Conservation (phyloP, 177 flowering plant genomes). For the Vitis hybrid region DNA sequence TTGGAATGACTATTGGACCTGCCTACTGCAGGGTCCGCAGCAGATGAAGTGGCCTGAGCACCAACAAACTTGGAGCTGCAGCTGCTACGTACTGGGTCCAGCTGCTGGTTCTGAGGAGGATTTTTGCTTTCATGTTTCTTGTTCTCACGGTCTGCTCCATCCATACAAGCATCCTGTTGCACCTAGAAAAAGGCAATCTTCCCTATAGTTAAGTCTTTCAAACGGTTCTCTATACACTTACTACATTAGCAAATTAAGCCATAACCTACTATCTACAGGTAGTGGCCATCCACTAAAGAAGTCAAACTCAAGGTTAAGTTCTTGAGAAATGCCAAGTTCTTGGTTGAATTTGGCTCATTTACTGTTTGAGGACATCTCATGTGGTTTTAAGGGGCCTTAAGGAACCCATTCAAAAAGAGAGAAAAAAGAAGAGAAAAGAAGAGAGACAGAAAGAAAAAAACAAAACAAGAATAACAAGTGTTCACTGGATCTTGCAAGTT, state of each 20-base stretch:
- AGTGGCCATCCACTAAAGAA: not conserved
- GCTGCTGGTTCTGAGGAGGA: slow-evolving; percentile 33
- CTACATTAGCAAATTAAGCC: not conserved
- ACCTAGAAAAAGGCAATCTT: slow-evolving; percentile 8
- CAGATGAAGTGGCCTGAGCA: slow-evolving; percentile 17
- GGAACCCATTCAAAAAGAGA: too few species aligned
- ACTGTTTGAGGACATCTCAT: too few species aligned
- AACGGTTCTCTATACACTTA: not conserved
- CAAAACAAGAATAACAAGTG: too few species aligned
- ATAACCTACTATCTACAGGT: not conserved
- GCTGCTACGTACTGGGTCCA: slow-evolving; percentile 17
- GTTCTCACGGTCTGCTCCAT: slow-evolving; percentile 7
- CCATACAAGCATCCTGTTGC: slow-evolving; percentile 25
- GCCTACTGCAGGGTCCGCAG: slow-evolving; percentile 14
- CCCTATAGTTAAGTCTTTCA: not conserved
- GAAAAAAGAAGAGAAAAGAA: too few species aligned
- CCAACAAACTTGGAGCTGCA: slow-evolving; percentile 22
- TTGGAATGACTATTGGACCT: slow-evolving; percentile 20
- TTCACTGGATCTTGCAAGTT: too few species aligned
- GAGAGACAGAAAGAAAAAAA: too few species aligned
- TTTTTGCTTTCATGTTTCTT: slow-evolving; percentile 11
- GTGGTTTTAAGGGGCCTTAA: too few species aligned
- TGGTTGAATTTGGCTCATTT: too few species aligned
- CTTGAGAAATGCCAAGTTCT: too few species aligned
- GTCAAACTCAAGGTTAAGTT: too few species aligned